phyloP scores from a whole-genome alignment of 2,329 filamentous ascomycete species.

The Venturiaceae sp. region DNA sequence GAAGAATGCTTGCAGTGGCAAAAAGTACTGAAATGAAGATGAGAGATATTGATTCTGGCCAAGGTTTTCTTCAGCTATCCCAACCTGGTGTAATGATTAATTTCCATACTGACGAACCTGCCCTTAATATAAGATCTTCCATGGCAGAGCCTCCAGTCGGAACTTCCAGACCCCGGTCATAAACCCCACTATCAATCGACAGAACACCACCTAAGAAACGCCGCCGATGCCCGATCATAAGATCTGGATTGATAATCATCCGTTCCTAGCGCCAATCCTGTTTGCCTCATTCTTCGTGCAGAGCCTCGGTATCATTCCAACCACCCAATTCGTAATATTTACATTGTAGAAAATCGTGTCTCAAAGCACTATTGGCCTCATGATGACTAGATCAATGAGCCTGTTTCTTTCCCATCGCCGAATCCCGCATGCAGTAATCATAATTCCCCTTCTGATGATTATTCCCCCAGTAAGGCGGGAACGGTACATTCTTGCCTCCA shows the following conservation, averaged over 20 bases:
- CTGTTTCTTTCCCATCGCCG: neutral
- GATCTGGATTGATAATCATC: neutral
- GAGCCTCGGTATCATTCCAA: neutral
- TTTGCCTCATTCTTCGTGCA: neutral
- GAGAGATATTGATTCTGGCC: too few relatives aligned
- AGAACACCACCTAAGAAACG: neutral
- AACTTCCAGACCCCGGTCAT: too few relatives aligned
- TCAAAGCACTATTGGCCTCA: too few relatives aligned
- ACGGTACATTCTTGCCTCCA: conserved; percentile 13
- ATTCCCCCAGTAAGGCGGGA: conserved; percentile 29
- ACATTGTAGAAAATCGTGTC: neutral
- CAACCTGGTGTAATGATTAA: too few relatives aligned
- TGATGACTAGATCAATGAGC: neutral
- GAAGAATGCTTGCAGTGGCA: too few relatives aligned
- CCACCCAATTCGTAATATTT: neutral
- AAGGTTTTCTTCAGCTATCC: too few relatives aligned
- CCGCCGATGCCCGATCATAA: too few relatives aligned
- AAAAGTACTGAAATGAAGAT: too few relatives aligned
- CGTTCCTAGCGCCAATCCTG: neutral
- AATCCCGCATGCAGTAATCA: conserved; percentile 18
- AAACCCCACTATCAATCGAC: too few relatives aligned
- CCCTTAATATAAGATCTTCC: too few relatives aligned
- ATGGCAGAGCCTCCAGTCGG: too few relatives aligned
- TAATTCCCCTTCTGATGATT: conserved; percentile 14
- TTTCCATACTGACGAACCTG: too few relatives aligned